Conservation (phyloP, 306 rosid genomes). For the Arachis stenosperma region DNA sequence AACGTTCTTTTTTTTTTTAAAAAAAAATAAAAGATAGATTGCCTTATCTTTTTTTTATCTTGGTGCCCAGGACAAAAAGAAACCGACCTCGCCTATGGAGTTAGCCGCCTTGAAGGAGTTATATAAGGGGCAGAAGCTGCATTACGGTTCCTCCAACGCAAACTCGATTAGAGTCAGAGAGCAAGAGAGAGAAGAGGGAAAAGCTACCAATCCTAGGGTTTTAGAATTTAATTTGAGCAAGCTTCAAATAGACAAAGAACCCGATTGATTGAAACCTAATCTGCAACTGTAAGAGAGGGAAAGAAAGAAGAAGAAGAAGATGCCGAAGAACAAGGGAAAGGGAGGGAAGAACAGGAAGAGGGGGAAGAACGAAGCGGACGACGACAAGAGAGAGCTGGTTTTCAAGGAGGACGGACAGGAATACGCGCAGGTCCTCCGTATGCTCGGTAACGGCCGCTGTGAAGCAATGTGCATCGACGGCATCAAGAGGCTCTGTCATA, state of each 20-base stretch:
- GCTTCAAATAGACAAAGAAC: too few relatives aligned
- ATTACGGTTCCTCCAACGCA: background rate
- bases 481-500: slow-evolving; percentile 60
- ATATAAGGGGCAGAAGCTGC: background rate
- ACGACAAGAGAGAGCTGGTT: slow-evolving; percentile 62
- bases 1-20: too few relatives aligned
- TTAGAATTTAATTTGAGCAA: too few relatives aligned
- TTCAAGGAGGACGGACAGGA: slow-evolving; percentile 76
- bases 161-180: background rate
- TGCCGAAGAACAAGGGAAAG: slow-evolving; percentile 80
- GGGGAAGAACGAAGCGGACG: slow-evolving; percentile 68
- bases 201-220: slow-evolving; percentile 18
- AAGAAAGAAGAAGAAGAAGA: background rate
- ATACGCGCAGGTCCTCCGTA: slow-evolving; percentile 59
- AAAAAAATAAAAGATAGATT: too few relatives aligned
- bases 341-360: slow-evolving; percentile 74
- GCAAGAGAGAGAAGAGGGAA: background rate
- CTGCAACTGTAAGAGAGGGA: background rate
- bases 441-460: slow-evolving; percentile 65
- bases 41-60: too few relatives aligned
- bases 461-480: slow-evolving; percentile 69
- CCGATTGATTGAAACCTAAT: too few relatives aligned
- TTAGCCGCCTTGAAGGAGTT: background rate
- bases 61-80: background rate
- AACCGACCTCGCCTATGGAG: background rate